phyloP scores from a whole-genome alignment of 331 rosid species.

The Stylosanthes scabra region DNA sequence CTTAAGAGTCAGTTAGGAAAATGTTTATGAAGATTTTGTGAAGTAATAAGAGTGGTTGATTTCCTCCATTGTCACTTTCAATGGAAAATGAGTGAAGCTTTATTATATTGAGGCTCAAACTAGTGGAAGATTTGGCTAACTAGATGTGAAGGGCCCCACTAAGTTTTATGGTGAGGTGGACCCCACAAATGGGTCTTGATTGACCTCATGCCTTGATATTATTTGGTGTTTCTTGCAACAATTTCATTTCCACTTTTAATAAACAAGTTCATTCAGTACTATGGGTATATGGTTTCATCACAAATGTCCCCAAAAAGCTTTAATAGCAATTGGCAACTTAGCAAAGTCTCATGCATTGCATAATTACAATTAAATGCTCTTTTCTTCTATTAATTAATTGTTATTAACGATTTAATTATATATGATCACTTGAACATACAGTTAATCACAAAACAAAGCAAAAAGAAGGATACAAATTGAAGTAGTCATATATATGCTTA shows the following conservation, averaged over 20 bases:
- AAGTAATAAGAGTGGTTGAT: slow-evolving; percentile 41
- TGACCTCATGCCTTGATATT: slow-evolving; percentile 9
- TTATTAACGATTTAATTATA: too few species aligned
- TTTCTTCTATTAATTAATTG: too few species aligned
- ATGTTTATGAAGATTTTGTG: slow-evolving; percentile 8
- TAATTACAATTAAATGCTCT: too few species aligned
- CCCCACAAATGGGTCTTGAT: slow-evolving; percentile 34
- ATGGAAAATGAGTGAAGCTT: slow-evolving; percentile 52
- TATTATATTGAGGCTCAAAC: slow-evolving; percentile 34
- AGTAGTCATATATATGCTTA: too few species aligned
- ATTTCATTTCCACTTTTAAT: slow-evolving; percentile 27
- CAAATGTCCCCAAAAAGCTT: neutral
- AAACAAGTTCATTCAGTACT: neutral
- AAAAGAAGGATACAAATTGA: neutral
- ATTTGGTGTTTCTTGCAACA: neutral
- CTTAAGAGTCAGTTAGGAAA: slow-evolving; percentile 38
- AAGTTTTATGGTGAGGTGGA: slow-evolving; percentile 1
- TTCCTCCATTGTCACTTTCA: slow-evolving; percentile 47
- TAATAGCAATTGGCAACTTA: neutral
- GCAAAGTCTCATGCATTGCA: too few species aligned
- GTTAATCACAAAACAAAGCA: neutral
- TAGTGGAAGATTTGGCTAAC: slow-evolving; percentile 48
- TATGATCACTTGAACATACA: too few species aligned
- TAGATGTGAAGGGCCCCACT: slow-evolving; percentile 47
- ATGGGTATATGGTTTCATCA: neutral